Conservation (phyloP, 331 rosid species). For the Malus hybrid region DNA sequence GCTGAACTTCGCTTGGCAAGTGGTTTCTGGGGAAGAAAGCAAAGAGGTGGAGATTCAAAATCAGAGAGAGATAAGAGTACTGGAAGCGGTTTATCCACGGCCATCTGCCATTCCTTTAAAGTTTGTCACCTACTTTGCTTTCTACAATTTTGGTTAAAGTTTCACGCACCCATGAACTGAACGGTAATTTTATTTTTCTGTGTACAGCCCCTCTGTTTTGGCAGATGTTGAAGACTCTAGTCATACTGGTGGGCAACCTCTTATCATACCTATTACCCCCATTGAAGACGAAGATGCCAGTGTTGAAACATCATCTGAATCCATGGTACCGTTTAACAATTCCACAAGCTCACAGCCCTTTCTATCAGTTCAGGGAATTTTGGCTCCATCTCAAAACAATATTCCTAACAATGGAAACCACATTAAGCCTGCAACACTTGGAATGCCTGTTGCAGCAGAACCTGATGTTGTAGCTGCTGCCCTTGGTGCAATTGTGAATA, state of each 20-base stretch:
- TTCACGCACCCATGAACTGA: slow-evolving; percentile 1
- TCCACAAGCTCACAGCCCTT: slow-evolving; percentile 21
- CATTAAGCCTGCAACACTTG: slow-evolving; percentile 20
- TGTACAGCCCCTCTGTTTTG: slow-evolving; percentile 53
- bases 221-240: slow-evolving; percentile 39
- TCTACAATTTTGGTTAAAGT: slow-evolving; percentile 3
- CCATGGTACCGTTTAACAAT: slow-evolving; percentile 15
- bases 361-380: slow-evolving; percentile 19
- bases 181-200: neutral
- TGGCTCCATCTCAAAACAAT: slow-evolving; percentile 16
- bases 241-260: slow-evolving; percentile 27
- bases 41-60: slow-evolving; percentile 54
- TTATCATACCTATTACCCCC: slow-evolving; percentile 73
- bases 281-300: slow-evolving; percentile 80
- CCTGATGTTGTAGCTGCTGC: slow-evolving; percentile 61
- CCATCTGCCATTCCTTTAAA: slow-evolving; percentile 83
- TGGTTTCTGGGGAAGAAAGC: slow-evolving; percentile 96
- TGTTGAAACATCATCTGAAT: slow-evolving; percentile 26
- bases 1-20: slow-evolving; percentile 64
- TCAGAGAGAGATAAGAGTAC: slow-evolving; percentile 83
- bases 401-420: slow-evolving; percentile 18
- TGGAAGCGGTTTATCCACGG: slow-evolving; percentile 94
- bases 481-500: slow-evolving; percentile 48
- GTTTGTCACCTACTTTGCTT: slow-evolving; percentile 42
- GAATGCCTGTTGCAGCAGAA: slow-evolving; percentile 18